A percentile compares a stretch with the other conserved stretches of the same genome.
These are phyloP conservation scores for Trichoderma polysporum DNA, from an alignment of 2,329 filamentous ascomycete species.

Conservation along the genomic window DNA sequence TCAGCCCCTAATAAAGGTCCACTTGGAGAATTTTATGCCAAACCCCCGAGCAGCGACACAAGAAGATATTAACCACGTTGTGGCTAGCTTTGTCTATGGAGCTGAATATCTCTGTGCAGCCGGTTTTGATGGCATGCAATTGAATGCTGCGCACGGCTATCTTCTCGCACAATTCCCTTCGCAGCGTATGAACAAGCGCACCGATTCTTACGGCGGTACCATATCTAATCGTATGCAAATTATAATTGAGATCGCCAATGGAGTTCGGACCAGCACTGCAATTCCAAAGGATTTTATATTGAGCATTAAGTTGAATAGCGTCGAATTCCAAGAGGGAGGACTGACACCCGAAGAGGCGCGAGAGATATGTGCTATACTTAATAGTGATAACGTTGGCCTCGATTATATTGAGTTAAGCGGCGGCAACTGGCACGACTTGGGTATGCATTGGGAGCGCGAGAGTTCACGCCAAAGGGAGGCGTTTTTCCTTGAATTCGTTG, in stretches of 20 bases:
- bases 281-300: background rate
- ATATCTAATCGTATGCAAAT: slow-evolving; percentile 24
- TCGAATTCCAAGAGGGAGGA: background rate
- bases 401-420: background rate
- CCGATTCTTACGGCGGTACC: slow-evolving; percentile 48
- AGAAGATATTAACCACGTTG: slow-evolving; percentile 54
- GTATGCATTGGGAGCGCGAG: background rate
- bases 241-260: background rate
- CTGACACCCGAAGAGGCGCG: background rate
- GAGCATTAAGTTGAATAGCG: background rate
- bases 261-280: background rate
- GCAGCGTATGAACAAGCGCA: slow-evolving; percentile 48
- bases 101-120: slow-evolving; percentile 62
- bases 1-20: no score
- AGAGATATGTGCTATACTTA: background rate
- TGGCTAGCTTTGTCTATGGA: slow-evolving; percentile 61
- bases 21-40: no score
- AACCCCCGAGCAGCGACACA: slow-evolving; percentile 47
- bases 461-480: background rate
- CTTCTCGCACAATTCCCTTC: slow-evolving; percentile 55
- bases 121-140: slow-evolving; percentile 54
- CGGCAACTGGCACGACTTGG: background rate
- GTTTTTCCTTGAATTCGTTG: background rate
- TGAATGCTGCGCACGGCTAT: slow-evolving; percentile 57
- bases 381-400: background rate